Evolutionary conservation across 345 rosid genomes (phyloP).

Genomic region (Dovyalis caffra): DNA sequence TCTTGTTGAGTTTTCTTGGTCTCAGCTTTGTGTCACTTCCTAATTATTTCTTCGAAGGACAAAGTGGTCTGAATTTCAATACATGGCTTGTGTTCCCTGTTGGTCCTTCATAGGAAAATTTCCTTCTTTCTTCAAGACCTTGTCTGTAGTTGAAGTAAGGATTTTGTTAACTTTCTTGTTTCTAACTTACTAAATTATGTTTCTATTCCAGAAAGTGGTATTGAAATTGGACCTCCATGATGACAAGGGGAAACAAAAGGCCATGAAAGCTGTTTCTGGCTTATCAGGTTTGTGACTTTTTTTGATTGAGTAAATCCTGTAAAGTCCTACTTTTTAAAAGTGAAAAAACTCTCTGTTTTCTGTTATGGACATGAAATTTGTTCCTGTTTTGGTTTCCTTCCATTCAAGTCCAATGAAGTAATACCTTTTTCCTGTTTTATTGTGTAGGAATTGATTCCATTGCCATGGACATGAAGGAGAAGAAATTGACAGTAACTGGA

Average conservation of each 20-base stretch:
- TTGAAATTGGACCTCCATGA: constrained; percentile 50
- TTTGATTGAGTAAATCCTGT: background rate
- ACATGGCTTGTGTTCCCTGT: background rate
- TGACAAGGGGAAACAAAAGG: constrained; percentile 49
- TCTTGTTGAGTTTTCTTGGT: background rate
- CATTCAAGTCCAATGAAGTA: background rate
- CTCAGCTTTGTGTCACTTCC: background rate
- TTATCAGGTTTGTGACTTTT: constrained; percentile 38
- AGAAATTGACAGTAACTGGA: constrained; percentile 59
- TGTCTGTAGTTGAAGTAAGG: background rate
- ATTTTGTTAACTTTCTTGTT: background rate
- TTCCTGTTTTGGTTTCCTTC: background rate
- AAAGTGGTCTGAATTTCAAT: background rate
- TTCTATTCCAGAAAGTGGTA: constrained; percentile 56
- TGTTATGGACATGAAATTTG: background rate
- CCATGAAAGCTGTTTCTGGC: constrained; percentile 48
- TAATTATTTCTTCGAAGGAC: background rate
- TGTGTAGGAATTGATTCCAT: constrained; percentile 53
- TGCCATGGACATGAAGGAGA: constrained; percentile 50
- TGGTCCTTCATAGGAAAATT: background rate
- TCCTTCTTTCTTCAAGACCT: background rate
- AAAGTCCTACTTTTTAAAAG: background rate
- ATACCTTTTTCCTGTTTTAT: background rate
- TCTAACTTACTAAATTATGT: constrained; percentile 3
- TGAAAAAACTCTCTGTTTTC: background rate